phyloP scores from a whole-genome alignment of 441 rosid genomes.

The Pelargonium cotyledonis region DNA sequence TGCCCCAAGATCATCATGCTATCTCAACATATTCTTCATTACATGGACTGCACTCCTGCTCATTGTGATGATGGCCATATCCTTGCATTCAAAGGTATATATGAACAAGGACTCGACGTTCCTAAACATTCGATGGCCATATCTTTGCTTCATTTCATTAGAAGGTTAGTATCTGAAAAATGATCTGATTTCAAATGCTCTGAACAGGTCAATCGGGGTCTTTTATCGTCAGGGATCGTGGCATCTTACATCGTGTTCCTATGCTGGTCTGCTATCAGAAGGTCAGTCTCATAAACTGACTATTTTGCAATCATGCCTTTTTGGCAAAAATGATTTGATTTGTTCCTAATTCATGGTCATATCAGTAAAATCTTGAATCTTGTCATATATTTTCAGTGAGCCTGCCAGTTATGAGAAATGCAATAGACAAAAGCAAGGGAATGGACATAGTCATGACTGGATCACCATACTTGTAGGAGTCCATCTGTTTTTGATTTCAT shows the following conservation, averaged over 20 bases:
- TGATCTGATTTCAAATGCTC: neutral
- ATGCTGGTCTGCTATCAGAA: conserved; percentile 91
- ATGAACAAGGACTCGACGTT: neutral
- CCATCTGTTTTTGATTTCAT: neutral
- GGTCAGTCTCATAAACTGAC: conserved; percentile 39
- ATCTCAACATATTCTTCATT: conserved; percentile 78
- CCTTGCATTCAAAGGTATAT: conserved; percentile 61
- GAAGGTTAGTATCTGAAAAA: too few species aligned
- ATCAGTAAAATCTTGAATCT: neutral
- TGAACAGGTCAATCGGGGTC: conserved; percentile 63
- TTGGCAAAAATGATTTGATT: neutral
- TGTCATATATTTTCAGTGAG: conserved; percentile 42
- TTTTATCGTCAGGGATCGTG: conserved; percentile 79
- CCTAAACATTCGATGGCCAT: too few species aligned
- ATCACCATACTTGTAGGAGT: conserved; percentile 55
- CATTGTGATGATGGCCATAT: conserved; percentile 57
- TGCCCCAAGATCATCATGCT: conserved; percentile 38
- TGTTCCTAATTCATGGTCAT: neutral
- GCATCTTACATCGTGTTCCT: conserved; percentile 80
- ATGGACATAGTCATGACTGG: conserved; percentile 47
- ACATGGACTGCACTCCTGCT: conserved; percentile 68
- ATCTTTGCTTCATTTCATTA: too few species aligned
- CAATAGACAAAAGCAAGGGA: conserved; percentile 34
- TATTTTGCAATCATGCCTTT: neutral
- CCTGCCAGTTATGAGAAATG: conserved; percentile 46